Evolutionary conservation across 805 yeast species (phyloP), one percentile per base, ranked within the genome.

Genomic region (Starmerella stigmatis): DNA sequence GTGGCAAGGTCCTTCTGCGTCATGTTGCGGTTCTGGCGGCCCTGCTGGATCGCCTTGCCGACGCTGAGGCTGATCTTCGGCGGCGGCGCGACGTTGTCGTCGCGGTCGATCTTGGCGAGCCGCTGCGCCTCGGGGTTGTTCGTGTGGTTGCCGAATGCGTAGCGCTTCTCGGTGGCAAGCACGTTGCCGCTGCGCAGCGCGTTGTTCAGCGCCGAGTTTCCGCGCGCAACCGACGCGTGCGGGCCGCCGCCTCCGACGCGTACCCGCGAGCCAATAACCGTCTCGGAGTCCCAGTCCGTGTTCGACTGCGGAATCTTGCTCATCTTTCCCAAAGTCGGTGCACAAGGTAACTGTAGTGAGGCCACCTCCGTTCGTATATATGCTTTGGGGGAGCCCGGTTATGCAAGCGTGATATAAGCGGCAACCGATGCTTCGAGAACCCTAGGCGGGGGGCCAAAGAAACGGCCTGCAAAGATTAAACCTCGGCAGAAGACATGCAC

Each of bases 1-100:
- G 95, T 86, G 58, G 98, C 98, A 59, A 92, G 74, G 58, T 92
- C 98, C 74, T 92, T 92, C 67, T 92, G 98, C 9, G 96, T 81
- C 62, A 88, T 63, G 60, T 77, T 76, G 73, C 86, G 86, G 48
- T 84, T 96, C 59, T 78, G 79, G 70, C 98, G 79, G 29, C 82
- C 95, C 63, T 78, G 72, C 43, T 78, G 74, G 56, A 92, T 86
- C 45, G 89, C 81, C 63, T 81, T 83, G 54, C 97, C 98, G 25
- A 92, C 97, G 47, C 69, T 67, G 12, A 74, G 69, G 46, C 86
- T 94, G 43, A 92, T 67, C 68, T 88, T 92, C 68, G 88, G 81
- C 47, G 94, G 94, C 16, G 92, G 82, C 45, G 86, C 94, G 53
- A 89, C 86, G 58, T 88, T 96, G 59, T 86, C 94, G 41, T 86